Base-by-base conservation (phyloP, 2,329 filamentous ascomycete genomes). In the Aspergillus uvarum region DNA sequence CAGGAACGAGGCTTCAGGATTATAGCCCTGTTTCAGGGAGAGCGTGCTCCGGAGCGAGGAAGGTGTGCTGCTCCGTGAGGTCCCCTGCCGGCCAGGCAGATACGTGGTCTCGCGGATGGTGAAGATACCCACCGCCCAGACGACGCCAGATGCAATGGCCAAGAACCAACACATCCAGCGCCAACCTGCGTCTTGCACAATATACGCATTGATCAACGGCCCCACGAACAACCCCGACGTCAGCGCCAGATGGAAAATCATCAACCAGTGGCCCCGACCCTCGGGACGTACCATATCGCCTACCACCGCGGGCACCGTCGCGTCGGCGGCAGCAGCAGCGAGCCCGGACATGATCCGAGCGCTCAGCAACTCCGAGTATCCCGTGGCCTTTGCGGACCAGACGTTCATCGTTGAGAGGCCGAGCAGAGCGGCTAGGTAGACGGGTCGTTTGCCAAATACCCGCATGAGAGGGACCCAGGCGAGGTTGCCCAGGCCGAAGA, bases 201-300 rank as follows among this genome's bases (percentile, higher is more conserved):
- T 59, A 24, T 69, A 70, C 2, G 67, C 68, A 29, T 68, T 70
- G 56, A 70, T 76, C 24, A 77, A 52, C 1, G 76, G 73, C 0
- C 76, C 76, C 7, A 78, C 51, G 51, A 77, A 78, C 10, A 76
- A 64, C 1, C 76, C 76, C 21, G 66, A 65, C 0, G 72, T 69
- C 51, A 78, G 59, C 6, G 75, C 72, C 8, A 76, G 58, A 49
- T 76, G 70, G 52, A 79, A 77, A 42, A 73, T 68, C 74, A 77
- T 77, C 67, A 77, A 67, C 42, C 70, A 72, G 42, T 72, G 68
- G 1, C 74, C 76, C 12, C 75, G 68, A 47, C 76, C 67, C 19
- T 75, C 67, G 8, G 69, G 61, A 32, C 66, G 68, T 38, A 77
- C 74, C 65, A 78, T 67, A 52, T 79, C 76, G 2, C 69, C 68